Percentiles rank a stretch among this genome's conserved stretches.
These are phyloP conservation scores for Erythrobasidium hasegawianum DNA, from an alignment of 1,284 basidiomycete genomes.

Conservation along the genomic window DNA sequence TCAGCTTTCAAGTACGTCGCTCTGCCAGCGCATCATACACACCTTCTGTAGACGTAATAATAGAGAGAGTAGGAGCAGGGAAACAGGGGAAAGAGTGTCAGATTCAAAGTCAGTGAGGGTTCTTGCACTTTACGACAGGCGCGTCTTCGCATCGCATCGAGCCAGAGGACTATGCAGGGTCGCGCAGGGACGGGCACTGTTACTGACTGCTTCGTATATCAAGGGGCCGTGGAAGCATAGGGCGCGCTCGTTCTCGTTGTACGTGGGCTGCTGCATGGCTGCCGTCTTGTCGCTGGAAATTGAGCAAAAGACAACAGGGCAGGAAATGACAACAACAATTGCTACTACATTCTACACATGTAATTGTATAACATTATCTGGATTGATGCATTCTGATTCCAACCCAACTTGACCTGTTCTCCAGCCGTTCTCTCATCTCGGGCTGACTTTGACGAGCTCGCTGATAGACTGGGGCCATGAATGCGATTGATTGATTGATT, in stretches of 20 bases:
- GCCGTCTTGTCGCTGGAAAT: not conserved
- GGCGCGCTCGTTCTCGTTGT: conserved; percentile 64
- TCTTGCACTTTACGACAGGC: not conserved
- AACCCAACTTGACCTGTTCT: too few relatives aligned
- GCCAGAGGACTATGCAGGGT: not conserved
- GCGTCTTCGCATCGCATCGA: not conserved
- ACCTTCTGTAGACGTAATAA: not conserved
- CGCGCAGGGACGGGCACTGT: too few relatives aligned
- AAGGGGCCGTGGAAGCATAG: conserved; percentile 91
- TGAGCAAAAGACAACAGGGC: not conserved
- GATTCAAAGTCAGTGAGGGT: not conserved
- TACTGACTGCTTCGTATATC: conserved; percentile 68
- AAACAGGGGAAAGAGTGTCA: not conserved
- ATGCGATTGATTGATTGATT: too few relatives aligned
- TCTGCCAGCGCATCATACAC: not conserved
- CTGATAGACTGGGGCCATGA: too few relatives aligned
- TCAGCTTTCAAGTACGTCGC: not conserved
- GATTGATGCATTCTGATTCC: too few relatives aligned
- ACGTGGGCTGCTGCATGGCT: conserved; percentile 29
- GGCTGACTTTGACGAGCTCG: too few relatives aligned
- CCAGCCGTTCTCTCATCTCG: too few relatives aligned
- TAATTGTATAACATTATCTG: too few relatives aligned
- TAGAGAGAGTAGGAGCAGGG: not conserved
- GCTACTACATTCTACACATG: too few relatives aligned
- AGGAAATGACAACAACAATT: too few relatives aligned